Conservation (phyloP, 257 asterid species). For the Solanum medicagineum region DNA sequence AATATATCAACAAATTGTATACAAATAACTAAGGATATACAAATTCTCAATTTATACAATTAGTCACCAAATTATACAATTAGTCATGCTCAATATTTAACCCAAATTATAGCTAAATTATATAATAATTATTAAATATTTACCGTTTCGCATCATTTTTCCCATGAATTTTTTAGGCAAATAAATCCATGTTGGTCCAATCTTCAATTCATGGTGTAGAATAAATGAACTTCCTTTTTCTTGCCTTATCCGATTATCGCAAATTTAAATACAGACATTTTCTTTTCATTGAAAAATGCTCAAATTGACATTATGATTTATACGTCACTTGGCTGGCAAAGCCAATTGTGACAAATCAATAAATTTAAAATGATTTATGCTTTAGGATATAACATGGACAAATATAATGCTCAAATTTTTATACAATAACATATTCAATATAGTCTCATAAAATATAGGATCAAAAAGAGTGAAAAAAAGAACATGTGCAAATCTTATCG, state of each 20-base stretch:
- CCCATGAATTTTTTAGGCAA: not conserved
- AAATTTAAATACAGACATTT: not conserved
- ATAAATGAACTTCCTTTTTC: not conserved
- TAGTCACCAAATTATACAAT: too few relatives aligned
- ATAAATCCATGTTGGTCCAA: not conserved
- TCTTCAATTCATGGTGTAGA: not conserved
- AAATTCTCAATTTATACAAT: too few relatives aligned
- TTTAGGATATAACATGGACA: not conserved
- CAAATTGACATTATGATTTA: not conserved
- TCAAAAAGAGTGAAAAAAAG: too few relatives aligned
- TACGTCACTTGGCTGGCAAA: not conserved
- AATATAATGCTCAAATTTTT: not conserved
- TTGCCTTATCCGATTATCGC: not conserved
- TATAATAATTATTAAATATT: too few relatives aligned
- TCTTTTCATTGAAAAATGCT: not conserved
- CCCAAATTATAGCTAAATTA: too few relatives aligned
- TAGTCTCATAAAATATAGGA: too few relatives aligned
- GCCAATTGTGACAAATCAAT: not conserved
- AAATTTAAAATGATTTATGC: not conserved
- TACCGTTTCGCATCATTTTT: too few relatives aligned
- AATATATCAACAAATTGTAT: too few relatives aligned
- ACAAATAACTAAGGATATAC: too few relatives aligned
- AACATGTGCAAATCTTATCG: too few relatives aligned
- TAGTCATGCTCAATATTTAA: too few relatives aligned
- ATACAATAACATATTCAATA: not conserved